phyloP scores from a whole-genome alignment of 73 alveolate genomes.

The Durusdinium trenchii region DNA sequence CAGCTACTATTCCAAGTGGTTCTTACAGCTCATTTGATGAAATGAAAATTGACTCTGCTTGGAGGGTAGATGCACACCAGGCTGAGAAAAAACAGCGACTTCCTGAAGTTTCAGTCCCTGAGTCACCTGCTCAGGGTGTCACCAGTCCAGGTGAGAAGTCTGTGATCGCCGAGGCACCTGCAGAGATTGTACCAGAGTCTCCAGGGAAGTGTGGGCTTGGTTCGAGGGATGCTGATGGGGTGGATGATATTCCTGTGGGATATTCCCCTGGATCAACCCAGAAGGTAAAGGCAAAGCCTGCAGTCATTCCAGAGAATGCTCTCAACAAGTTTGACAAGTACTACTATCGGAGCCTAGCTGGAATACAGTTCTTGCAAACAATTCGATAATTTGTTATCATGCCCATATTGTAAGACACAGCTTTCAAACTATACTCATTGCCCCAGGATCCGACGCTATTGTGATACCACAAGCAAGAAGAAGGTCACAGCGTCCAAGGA shows the following conservation, averaged over 20 bases:
- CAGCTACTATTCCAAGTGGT: neutral
- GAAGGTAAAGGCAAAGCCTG: neutral
- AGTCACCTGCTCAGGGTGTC: neutral
- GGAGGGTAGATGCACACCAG: neutral
- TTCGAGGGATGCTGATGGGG: neutral
- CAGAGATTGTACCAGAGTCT: neutral
- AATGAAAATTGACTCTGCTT: neutral
- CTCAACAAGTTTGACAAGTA: conserved; percentile 9
- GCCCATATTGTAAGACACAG: neutral
- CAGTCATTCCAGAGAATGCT: neutral
- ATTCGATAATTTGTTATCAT: neutral
- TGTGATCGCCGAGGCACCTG: neutral
- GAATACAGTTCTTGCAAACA: too few relatives aligned
- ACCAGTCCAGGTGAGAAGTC: neutral
- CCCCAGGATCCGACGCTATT: neutral
- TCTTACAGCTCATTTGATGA: neutral
- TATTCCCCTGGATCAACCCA: neutral
- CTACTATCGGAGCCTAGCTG: neutral
- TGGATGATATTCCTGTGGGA: neutral
- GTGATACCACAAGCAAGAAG: conserved; percentile 7
- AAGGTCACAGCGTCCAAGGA: conserved; percentile 13
- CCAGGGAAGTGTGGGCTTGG: neutral
- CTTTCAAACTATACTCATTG: neutral
- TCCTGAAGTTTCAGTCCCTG: neutral
- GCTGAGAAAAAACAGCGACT: neutral